Base-by-base conservation (phyloP, 495 filamentous ascomycete genomes). In the Rusavskia elegans region DNA sequence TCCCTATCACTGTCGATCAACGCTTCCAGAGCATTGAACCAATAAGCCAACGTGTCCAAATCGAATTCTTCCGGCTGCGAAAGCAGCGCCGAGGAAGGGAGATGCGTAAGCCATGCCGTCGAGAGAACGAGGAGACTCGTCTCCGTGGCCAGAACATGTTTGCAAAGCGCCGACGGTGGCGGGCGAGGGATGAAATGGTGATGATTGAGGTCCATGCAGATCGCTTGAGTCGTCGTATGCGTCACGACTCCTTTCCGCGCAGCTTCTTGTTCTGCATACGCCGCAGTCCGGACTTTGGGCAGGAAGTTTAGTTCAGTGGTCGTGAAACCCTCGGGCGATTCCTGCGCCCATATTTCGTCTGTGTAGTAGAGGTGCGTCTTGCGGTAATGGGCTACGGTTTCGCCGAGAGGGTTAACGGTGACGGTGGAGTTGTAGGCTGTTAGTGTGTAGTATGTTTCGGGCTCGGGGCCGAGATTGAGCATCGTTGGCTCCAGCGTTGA, bases 301-400 rank as follows among this genome's bases (percentile, higher is more conserved):
- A 7, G 32, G 32, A 35, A 35, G 8, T 14, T 35, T 0, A 35
- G 32, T 35, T 8, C 9, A 7, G 32, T 35, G 32, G 32, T 35
- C 3, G 32, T 35, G 44, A 46, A 46, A 2, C 44, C 44, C 4
- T 29, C 44, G 19, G 66, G 61, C 11, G 87, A 86, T 66, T 95
- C 89, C 2, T 73, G 63, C 1, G 90, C 88, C 92, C 92, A 98
- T 0, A 80, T 85, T 60, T 88, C 87, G 61, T 97, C 90, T 1
- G 87, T 92, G 67, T 85, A 85, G 65, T 90, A 97, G 52, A 98
- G 75, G 57, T 89, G 89, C 21, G 71, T 72, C 64, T 98, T 98
- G 57, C 92, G 82, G 64, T 95, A 95, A 68, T 95, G 84, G 38
- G 74, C 76, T 35, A 95, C 61, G 0, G 83, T 77, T 44, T 82